A percentile compares a stretch with the other conserved stretches of the same genome.
Evolutionary conservation across 2,329 filamentous ascomycete genomes (phyloP).

Genomic region (Alternaria gansuensis): DNA sequence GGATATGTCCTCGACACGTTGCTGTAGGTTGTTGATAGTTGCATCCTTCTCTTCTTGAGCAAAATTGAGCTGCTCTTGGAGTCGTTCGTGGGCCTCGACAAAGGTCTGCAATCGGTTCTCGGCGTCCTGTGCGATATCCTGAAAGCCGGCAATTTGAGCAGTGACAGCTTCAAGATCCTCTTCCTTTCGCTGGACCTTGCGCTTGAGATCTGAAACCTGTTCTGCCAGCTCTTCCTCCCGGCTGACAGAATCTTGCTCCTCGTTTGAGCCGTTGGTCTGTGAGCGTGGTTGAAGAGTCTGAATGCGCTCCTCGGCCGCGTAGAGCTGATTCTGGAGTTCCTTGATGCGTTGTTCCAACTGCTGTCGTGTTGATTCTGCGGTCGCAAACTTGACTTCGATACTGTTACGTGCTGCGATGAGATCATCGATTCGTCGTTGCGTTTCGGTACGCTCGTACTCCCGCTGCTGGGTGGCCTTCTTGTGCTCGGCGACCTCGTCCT

Average conservation of each 20-base stretch:
- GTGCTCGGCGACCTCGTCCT: slow-evolving; percentile 81
- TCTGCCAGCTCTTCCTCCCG: slow-evolving; percentile 81
- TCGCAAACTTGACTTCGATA: slow-evolving; percentile 84
- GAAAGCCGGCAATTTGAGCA: slow-evolving; percentile 85
- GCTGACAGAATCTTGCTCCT: slow-evolving; percentile 66
- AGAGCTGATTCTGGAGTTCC: slow-evolving; percentile 86
- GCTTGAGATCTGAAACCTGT: slow-evolving; percentile 85
- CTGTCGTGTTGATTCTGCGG: slow-evolving; percentile 85
- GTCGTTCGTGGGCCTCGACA: slow-evolving; percentile 75
- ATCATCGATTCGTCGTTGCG: slow-evolving; percentile 91
- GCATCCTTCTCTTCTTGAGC: slow-evolving; percentile 79
- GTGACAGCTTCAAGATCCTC: slow-evolving; percentile 83
- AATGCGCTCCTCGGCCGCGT: slow-evolving; percentile 86
- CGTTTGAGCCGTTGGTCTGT: slow-evolving; percentile 58
- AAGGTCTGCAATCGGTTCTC: slow-evolving; percentile 87
- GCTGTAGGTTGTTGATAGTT: slow-evolving; percentile 81
- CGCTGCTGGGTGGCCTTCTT: slow-evolving; percentile 85
- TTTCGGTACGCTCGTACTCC: slow-evolving; percentile 88
- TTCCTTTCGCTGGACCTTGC: slow-evolving; percentile 82
- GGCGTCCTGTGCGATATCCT: slow-evolving; percentile 82
- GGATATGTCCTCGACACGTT: slow-evolving; percentile 83
- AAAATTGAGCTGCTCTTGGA: slow-evolving; percentile 80
- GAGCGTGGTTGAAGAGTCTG: slow-evolving; percentile 81
- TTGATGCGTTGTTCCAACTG: slow-evolving; percentile 89
- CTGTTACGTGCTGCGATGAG: slow-evolving; percentile 81